Evolutionary conservation across 108 stramenopile genomes (phyloP).

Genomic region (Asterionellopsis glacialis): DNA sequence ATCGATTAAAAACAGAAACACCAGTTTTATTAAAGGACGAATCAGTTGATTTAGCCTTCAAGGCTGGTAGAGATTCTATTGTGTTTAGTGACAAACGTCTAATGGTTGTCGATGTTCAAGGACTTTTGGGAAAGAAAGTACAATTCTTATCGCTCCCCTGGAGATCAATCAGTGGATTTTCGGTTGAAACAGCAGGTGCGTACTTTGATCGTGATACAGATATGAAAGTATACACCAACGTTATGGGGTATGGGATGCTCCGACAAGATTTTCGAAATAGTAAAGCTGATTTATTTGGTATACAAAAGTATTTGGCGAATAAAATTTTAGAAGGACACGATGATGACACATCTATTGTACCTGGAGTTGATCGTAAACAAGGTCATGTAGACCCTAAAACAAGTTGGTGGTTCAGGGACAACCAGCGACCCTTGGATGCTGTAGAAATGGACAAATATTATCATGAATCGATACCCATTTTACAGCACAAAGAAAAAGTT

Average conservation of each 20-base stretch:
- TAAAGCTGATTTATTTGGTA: constrained; percentile 49
- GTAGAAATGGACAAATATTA: constrained; percentile 35
- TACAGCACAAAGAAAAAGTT: constrained; percentile 51
- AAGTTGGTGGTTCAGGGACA: constrained; percentile 45
- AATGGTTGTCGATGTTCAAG: constrained; percentile 41
- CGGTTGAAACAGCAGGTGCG: constrained; percentile 69
- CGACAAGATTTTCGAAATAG: constrained; percentile 53
- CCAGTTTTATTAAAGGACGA: constrained; percentile 30
- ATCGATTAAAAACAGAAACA: constrained; percentile 16
- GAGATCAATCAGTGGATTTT: constrained; percentile 53
- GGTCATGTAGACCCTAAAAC: constrained; percentile 27
- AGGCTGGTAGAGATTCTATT: constrained; percentile 42
- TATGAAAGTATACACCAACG: constrained; percentile 49
- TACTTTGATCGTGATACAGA: constrained; percentile 58
- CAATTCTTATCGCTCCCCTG: constrained; percentile 54
- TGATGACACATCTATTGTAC: constrained; percentile 25
- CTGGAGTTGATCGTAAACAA: constrained; percentile 20
- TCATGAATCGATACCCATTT: constrained; percentile 28
- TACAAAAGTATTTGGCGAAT: constrained; percentile 51
- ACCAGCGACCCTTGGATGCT: constrained; percentile 52
- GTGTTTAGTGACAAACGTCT: constrained; percentile 29
- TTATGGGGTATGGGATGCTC: constrained; percentile 31
- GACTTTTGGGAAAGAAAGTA: constrained; percentile 33
- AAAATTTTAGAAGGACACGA: constrained; percentile 35
- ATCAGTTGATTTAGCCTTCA: constrained; percentile 45